A percentile compares a stretch with the other conserved stretches of the same genome.
phyloP scores from a whole-genome alignment of 139 green algal species.

The Chlamydomonas schloesseri region DNA sequence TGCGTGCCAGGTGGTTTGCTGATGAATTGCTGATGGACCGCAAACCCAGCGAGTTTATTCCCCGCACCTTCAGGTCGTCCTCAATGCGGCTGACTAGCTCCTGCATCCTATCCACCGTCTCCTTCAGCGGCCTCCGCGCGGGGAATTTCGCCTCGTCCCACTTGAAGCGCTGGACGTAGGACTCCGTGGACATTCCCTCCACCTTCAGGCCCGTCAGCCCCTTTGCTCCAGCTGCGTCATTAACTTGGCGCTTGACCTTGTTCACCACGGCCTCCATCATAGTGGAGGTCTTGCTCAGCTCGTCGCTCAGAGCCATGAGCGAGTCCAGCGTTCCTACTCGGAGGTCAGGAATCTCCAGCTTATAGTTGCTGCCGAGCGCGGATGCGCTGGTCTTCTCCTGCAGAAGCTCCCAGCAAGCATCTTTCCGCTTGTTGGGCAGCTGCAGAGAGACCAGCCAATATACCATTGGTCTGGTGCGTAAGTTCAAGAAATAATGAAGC shows the following conservation, averaged over 20 bases:
- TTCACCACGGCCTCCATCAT: conserved; percentile 86
- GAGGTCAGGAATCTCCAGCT: conserved; percentile 91
- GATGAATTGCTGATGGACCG: neutral
- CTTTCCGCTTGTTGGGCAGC: conserved; percentile 53
- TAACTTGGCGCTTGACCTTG: conserved; percentile 84
- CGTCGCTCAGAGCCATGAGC: conserved; percentile 93
- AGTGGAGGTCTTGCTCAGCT: conserved; percentile 88
- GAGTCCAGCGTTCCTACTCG: conserved; percentile 95
- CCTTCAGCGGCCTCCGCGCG: conserved; percentile 82
- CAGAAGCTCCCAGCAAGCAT: conserved; percentile 80
- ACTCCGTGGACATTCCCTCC: conserved; percentile 78
- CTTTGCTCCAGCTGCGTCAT: conserved; percentile 38
- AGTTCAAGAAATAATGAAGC: neutral
- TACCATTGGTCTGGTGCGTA: conserved; percentile 36
- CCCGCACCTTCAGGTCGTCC: conserved; percentile 96
- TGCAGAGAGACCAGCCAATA: conserved; percentile 88
- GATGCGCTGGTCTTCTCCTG: conserved; percentile 77
- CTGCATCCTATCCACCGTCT: conserved; percentile 92
- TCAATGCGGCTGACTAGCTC: conserved; percentile 92
- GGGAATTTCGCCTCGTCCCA: conserved; percentile 99
- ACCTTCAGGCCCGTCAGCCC: conserved; percentile 53
- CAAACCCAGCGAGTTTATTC: neutral
- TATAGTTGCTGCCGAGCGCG: conserved; percentile 69
- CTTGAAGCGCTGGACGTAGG: conserved; percentile 86
- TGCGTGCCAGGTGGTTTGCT: neutral